phyloP scores from a whole-genome alignment of 1,139 yeast species.

The Hanseniaspora sp. region DNA sequence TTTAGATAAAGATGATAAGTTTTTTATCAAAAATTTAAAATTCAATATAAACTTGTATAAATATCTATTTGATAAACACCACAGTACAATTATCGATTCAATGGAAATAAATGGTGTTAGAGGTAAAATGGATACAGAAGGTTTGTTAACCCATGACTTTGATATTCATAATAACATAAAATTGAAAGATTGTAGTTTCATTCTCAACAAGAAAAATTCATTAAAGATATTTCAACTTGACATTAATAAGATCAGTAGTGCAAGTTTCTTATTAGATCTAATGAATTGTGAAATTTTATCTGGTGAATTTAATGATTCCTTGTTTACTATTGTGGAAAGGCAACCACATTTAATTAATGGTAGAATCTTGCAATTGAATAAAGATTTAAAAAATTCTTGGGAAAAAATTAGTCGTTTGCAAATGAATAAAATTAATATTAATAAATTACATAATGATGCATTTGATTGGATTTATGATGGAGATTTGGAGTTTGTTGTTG shows the following conservation, averaged over 20 bases:
- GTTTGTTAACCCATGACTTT: constrained; percentile 30
- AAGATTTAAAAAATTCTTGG: constrained; percentile 35
- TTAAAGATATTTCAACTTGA: constrained; percentile 56
- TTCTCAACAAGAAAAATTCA: constrained; percentile 35
- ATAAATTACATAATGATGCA: constrained; percentile 29
- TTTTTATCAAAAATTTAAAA: constrained; percentile 20
- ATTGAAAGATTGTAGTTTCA: constrained; percentile 44
- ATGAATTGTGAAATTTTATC: constrained; percentile 59
- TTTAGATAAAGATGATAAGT: constrained; percentile 26
- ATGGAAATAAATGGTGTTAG: constrained; percentile 51
- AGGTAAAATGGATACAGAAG: constrained; percentile 36
- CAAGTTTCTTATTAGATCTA: constrained; percentile 50
- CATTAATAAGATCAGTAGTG: constrained; percentile 47
- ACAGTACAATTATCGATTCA: constrained; percentile 49
- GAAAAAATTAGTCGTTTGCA: constrained; percentile 49
- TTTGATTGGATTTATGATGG: constrained; percentile 66
- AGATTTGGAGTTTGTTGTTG: constrained; percentile 57
- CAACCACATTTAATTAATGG: constrained; percentile 38
- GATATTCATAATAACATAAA: constrained; percentile 35
- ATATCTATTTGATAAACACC: constrained; percentile 36
- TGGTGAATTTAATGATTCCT: constrained; percentile 61
- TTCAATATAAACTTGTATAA: constrained; percentile 17
- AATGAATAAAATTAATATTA: constrained; percentile 51
- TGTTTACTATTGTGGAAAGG: constrained; percentile 61
- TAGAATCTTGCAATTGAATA: constrained; percentile 27